Conservation (phyloP, 352 stramenopile species). For the Pythium pyrilobum region DNA sequence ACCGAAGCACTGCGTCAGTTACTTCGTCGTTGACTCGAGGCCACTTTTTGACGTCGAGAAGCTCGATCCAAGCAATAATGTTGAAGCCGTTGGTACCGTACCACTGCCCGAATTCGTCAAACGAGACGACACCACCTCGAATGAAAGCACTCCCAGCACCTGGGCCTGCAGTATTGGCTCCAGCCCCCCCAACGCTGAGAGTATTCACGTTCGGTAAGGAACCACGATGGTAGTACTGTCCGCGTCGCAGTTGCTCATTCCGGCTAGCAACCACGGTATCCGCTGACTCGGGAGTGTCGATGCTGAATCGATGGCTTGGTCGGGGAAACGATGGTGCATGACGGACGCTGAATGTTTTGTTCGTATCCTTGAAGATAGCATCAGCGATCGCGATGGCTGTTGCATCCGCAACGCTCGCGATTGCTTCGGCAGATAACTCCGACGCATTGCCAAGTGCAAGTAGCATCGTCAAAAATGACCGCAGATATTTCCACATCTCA, state of each 20-base stretch:
- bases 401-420: conserved; percentile 73
- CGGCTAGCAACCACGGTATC: conserved; percentile 34
- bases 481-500: conserved; percentile 91
- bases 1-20: conserved; percentile 67
- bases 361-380: conserved; percentile 77
- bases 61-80: conserved; percentile 84
- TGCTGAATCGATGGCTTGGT: conserved; percentile 43
- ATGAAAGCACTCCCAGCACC: conserved; percentile 70
- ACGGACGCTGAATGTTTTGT: conserved; percentile 69
- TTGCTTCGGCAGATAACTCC: conserved; percentile 73
- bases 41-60: conserved; percentile 84
- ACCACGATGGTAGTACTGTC: conserved; percentile 63
- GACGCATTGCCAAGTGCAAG: conserved; percentile 91
- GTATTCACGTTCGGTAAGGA: conserved; percentile 58
- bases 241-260: conserved; percentile 20
- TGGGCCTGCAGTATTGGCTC: conserved; percentile 40
- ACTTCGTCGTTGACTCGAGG: conserved; percentile 55
- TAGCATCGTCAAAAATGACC: conserved; percentile 93
- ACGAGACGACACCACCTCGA: conserved; percentile 68
- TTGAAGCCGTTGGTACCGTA: conserved; percentile 78
- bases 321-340: conserved; percentile 23
- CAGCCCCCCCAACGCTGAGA: conserved; percentile 48
- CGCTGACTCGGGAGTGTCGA: conserved; percentile 45
- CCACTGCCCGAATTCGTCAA: conserved; percentile 84
- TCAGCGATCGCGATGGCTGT: conserved; percentile 80